Evolutionary conservation across 345 rosid species (phyloP).

Genomic region (Acer campestre): DNA sequence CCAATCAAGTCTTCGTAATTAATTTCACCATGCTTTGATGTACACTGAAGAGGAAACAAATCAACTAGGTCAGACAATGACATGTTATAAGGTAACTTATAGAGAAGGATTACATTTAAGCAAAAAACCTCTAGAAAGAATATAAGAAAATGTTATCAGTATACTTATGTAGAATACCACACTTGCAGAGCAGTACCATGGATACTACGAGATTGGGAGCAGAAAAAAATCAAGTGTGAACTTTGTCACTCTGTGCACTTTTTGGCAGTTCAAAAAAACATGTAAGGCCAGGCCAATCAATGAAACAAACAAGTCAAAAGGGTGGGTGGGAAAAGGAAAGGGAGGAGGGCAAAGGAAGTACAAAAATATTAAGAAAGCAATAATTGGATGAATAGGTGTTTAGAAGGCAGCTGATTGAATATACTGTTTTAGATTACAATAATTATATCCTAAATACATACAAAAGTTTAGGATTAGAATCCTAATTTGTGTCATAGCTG

Average conservation of each 20-base stretch:
- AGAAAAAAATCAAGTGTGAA: not conserved
- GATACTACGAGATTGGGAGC: not conserved
- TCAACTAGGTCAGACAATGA: conserved; percentile 24
- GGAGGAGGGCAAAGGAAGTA: not conserved
- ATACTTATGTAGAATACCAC: not conserved
- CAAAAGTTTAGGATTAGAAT: not conserved
- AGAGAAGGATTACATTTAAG: not conserved
- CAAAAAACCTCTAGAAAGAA: not conserved
- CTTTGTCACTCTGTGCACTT: not conserved
- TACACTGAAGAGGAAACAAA: conserved; percentile 52
- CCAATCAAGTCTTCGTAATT: conserved; percentile 77
- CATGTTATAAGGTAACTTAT: not conserved
- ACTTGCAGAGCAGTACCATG: not conserved
- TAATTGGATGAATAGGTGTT: not conserved
- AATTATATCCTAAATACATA: not conserved
- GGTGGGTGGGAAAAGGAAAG: not conserved
- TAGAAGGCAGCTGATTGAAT: not conserved
- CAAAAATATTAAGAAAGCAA: not conserved
- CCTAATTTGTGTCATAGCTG: not conserved
- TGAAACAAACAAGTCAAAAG: not conserved
- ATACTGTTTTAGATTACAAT: not conserved
- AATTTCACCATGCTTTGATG: conserved; percentile 54
- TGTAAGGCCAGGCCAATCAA: not conserved
- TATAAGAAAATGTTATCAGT: not conserved
- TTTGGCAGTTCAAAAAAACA: not conserved